Conservation (phyloP, 2,329 filamentous ascomycete species). For the Penicillium glabrum region DNA sequence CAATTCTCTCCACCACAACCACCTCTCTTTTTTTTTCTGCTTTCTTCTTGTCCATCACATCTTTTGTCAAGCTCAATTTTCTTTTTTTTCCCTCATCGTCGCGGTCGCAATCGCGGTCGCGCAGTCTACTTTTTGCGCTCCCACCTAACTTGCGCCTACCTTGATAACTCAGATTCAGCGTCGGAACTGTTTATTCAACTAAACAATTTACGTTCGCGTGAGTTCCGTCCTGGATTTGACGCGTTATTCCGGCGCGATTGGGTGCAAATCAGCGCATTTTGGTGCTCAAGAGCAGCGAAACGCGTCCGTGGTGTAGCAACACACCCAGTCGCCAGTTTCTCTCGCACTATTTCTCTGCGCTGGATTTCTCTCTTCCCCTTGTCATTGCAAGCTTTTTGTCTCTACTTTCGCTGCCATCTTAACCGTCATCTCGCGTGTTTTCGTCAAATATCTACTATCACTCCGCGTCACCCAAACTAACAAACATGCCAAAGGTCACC, state of each 20-base stretch:
- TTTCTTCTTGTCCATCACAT: conserved; percentile 11
- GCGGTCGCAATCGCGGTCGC: conserved; percentile 15
- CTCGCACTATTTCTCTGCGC: neutral
- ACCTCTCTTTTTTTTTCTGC: conserved; percentile 14
- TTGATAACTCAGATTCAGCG: neutral
- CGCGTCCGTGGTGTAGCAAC: neutral
- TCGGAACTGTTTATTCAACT: neutral
- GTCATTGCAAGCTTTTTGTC: neutral
- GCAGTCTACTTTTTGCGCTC: conserved; percentile 3
- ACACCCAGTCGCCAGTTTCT: neutral
- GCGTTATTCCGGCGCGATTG: neutral
- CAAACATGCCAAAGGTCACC: neutral
- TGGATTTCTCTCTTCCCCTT: neutral
- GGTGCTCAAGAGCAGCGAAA: neutral
- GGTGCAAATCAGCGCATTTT: neutral
- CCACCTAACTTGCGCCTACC: conserved; percentile 8
- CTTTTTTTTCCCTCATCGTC: conserved; percentile 15
- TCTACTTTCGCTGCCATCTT: neutral
- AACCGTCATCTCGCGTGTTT: neutral
- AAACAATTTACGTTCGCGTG: neutral
- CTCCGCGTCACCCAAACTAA: neutral
- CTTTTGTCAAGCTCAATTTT: conserved; percentile 5
- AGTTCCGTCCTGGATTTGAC: neutral
- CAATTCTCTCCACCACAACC: conserved; percentile 28
- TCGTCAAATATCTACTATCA: neutral